Base-by-base conservation (phyloP, 2,329 filamentous ascomycete species). In the Trichophyton mentagrophytes region DNA sequence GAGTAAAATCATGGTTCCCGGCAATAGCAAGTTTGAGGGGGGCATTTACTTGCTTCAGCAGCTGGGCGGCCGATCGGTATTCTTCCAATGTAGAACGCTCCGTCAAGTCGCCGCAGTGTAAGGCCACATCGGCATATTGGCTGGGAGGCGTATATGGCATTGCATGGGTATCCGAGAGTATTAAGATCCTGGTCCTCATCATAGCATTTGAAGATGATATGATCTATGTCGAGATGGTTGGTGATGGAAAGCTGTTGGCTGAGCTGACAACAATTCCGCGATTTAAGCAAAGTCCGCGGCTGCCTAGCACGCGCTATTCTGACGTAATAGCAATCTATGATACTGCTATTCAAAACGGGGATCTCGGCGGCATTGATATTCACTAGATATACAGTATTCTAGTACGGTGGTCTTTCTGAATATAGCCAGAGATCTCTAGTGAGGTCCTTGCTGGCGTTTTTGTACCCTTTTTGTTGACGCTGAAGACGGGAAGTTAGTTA, bases 101-200 rank as follows among this genome's bases (percentile, higher is more conserved):
- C 0, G 79, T 82, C 2, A 83, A 69, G 60, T 82, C 79, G 49
- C 81, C 80, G 63, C 79, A 82, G 70, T 81, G 78, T 1, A 82
- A 73, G 13, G 71, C 76, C 3, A 82, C 76, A 62, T 84, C 80
- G 33, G 72, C 74, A 15, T 70, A 65, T 1, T 73, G 67, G 0
- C 71, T 62, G 5, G 73, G 69, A 3, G 62, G 58, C 1, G 25
- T 58, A 60, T 72, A 66, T 1, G 64, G 58, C 30, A 64, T 62
- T 11, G 70, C 71, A 63, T 80, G 78, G 0, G 77, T 80, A 61
- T 80, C 78, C 1, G 78, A 79, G 2, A 79, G 62, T 57, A 80
- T 69, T 22, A 79, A 65, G 56, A 80, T 70, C 40, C 69, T 68
- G 0, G 76, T 79, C 17, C 44, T 44, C 51, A 55, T 55, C 15